Evolutionary conservation across 495 filamentous ascomycete species (phyloP), one percentile per base, ranked within the genome.

Genomic region (Hypoxylon trugodes): DNA sequence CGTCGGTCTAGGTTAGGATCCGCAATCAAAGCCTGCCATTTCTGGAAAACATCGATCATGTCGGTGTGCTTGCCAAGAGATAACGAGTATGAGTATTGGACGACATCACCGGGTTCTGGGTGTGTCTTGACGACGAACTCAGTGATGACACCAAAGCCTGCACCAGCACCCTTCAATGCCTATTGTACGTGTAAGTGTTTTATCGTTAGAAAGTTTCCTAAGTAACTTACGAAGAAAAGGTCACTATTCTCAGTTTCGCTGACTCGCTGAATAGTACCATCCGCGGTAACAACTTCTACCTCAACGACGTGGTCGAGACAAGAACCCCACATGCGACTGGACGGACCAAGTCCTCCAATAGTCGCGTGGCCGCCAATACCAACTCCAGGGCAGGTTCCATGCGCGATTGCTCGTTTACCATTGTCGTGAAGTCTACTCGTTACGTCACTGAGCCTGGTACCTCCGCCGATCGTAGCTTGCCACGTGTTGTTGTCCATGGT

Each of bases 291-390:
- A 3, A 90, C 81, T 73, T 88, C 82, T 33, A 80, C 81, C 56
- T 82, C 81, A 25, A 83, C 13, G 26, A 84, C 74, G 28, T 84
- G 81, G 43, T 84, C 83, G 10, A 86, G 69, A 12, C 75, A 75
- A 1, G 76, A 68, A 19, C 83, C 82, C 82, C 82, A 86, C 81
- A 84, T 84, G 45, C 83, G 76, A 3, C 81, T 84, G 57, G 78
- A 77, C 15, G 81, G 80, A 0, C 83, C 83, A 0, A 84, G 69
- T 15, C 83, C 83, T 38, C 82, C 78, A 62, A 84, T 82, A 8
- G 87, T 87, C 43, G 84, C 80, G 70, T 94, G 91, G 4, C 91
- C 91, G 18, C 87, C 89, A 16, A 89, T 81, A 12, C 91, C 91
- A n/a, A 82, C 77, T 4, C 74, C 74, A 21, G 87, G 82, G 54